Evolutionary conservation across 2,329 filamentous ascomycete genomes (phyloP).

Genomic region (Fusarium decemcellulare): DNA sequence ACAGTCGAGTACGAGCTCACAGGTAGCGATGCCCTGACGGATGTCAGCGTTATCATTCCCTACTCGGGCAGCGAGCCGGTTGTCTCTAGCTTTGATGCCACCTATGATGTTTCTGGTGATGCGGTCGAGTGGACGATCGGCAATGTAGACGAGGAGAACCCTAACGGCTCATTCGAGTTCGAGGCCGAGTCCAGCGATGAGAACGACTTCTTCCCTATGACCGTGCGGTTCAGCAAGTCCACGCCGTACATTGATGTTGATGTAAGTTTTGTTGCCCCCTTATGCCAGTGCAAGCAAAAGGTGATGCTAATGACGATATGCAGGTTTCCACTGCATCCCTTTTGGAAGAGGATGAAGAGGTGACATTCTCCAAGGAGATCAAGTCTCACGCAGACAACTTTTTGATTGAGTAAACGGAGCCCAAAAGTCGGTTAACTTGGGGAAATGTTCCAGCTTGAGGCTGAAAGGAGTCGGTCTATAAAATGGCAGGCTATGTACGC

Average conservation of each 20-base stretch:
- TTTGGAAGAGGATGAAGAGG: conserved; percentile 82
- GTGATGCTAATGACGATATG: conserved; percentile 22
- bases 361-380: conserved; percentile 87
- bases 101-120: conserved; percentile 94
- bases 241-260: conserved; percentile 93
- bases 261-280: conserved; percentile 70
- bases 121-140: conserved; percentile 96
- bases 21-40: conserved; percentile 81
- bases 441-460: conserved; percentile 27
- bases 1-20: conserved; percentile 97
- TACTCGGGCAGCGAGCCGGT: conserved; percentile 88
- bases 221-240: conserved; percentile 87
- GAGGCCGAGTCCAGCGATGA: conserved; percentile 91
- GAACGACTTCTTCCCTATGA: conserved; percentile 98
- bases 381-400: conserved; percentile 84
- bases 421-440: conserved; percentile 37
- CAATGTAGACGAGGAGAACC: conserved; percentile 84
- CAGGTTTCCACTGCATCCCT: conserved; percentile 78
- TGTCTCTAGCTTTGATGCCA: conserved; percentile 93
- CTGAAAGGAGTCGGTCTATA: conserved; percentile 35
- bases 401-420: conserved; percentile 74
- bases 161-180: conserved; percentile 93
- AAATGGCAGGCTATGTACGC: conserved; percentile 42
- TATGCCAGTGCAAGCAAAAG: no score
- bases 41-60: conserved; percentile 90